Conservation (phyloP, 1,139 yeast species). For the Geotrichum europaeum region DNA sequence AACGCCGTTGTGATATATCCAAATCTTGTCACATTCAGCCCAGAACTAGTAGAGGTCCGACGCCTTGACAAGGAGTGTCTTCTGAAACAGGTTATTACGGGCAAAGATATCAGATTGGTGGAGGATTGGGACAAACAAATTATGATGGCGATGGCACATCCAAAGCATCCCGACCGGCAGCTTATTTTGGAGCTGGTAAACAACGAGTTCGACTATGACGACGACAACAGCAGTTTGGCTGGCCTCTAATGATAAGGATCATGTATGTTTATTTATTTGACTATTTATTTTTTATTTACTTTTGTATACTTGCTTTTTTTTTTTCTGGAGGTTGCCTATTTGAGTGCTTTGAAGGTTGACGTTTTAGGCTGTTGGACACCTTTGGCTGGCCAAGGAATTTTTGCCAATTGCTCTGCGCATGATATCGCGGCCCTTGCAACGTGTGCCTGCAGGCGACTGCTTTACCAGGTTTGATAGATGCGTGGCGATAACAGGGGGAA, state of each 20-base stretch:
- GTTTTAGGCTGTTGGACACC: too few species aligned
- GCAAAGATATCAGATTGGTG: conserved; percentile 47
- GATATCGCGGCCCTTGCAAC: too few species aligned
- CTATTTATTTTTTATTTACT: background rate
- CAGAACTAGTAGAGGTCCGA: conserved; percentile 66
- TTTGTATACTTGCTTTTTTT: background rate
- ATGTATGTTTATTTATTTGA: background rate
- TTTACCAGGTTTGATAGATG: too few species aligned
- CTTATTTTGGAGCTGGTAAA: conserved; percentile 38
- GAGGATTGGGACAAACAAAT: conserved; percentile 43
- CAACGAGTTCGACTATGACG: conserved; percentile 34
- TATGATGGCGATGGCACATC: conserved; percentile 62
- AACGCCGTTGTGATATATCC: conserved; percentile 53
- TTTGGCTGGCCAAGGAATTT: too few species aligned
- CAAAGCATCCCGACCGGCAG: conserved; percentile 59
- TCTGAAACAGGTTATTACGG: conserved; percentile 67
- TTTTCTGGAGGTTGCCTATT: background rate
- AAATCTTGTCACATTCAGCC: conserved; percentile 56
- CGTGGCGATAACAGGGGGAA: too few species aligned
- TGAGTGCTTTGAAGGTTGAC: too few species aligned
- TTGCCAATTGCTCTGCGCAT: too few species aligned
- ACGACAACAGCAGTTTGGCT: conserved; percentile 28
- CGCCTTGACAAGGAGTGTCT: conserved; percentile 43
- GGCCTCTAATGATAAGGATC: conserved; percentile 21
- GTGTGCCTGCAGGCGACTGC: too few species aligned